These are phyloP conservation scores for Sphaerosporella brunnea DNA, from an alignment of 495 filamentous ascomycete species.

Conservation along the genomic window DNA sequence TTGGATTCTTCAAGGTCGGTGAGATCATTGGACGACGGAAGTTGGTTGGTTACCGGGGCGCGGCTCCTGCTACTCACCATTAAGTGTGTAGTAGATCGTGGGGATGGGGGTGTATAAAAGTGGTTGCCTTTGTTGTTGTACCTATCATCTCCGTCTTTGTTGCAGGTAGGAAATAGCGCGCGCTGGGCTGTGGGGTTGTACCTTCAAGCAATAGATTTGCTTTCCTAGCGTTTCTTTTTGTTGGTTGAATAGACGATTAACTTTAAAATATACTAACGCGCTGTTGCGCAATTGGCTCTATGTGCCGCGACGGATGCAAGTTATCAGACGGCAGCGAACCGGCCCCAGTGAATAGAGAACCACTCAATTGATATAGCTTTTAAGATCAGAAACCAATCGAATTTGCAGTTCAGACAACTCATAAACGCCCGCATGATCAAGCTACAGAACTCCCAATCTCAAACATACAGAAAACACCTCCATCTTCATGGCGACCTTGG, in stretches of 20 bases:
- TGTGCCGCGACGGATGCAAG: too few species aligned
- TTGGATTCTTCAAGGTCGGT: constrained; percentile 95
- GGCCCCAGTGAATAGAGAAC: too few species aligned
- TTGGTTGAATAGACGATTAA: too few species aligned
- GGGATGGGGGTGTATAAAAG: neutral
- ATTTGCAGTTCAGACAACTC: too few species aligned
- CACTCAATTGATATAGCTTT: too few species aligned
- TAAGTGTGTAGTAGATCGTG: constrained; percentile 25
- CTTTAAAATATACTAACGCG: too few species aligned
- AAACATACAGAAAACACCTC: constrained; percentile 4
- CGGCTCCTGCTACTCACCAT: constrained; percentile 43
- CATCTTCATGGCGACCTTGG: too few species aligned
- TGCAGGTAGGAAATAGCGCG: neutral
- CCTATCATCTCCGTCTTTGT: neutral
- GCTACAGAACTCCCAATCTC: neutral
- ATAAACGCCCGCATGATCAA: neutral
- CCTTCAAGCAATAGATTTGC: constrained; percentile 6
- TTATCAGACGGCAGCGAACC: too few species aligned
- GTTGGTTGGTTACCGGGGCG: constrained; percentile 77
- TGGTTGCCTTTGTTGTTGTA: neutral
- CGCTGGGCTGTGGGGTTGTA: neutral
- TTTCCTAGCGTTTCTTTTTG: neutral
- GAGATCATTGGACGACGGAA: constrained; percentile 93
- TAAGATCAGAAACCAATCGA: too few species aligned
- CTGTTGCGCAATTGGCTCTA: too few species aligned